phyloP scores from a whole-genome alignment of 371 early-diverging fungal genomes.

The Funneliformis caledonium region DNA sequence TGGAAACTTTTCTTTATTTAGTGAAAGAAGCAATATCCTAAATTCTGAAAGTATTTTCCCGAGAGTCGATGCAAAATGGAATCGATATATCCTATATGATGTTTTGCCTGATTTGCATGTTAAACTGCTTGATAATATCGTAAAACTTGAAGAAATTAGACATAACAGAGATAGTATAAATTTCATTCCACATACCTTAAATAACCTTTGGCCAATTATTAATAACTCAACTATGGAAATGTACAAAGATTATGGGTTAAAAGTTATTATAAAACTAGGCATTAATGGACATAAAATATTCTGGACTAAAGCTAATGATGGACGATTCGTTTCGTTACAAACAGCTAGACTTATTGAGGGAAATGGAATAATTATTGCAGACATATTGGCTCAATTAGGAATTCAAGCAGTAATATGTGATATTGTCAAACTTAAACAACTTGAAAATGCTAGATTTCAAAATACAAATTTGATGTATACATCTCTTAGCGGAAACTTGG shows the following conservation, averaged over 20 bases:
- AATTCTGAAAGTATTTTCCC: neutral
- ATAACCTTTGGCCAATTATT: neutral
- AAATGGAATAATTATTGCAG: neutral
- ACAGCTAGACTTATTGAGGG: neutral
- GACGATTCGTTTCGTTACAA: neutral
- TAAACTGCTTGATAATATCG: conserved; percentile 2
- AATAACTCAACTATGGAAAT: neutral
- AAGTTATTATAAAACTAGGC: neutral
- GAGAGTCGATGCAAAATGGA: neutral
- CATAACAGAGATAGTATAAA: neutral
- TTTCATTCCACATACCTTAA: neutral
- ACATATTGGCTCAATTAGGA: neutral
- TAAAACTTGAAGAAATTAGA: neutral
- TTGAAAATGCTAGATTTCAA: neutral
- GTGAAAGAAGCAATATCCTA: neutral
- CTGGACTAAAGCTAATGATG: conserved; percentile 15
- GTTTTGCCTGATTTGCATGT: conserved; percentile 23
- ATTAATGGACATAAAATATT: neutral
- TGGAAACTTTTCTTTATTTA: neutral
- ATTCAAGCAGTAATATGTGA: neutral
- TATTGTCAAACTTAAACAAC: neutral
- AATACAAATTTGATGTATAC: neutral
- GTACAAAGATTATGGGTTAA: neutral
- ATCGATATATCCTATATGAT: conserved; percentile 5
- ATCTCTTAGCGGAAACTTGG: neutral